These are phyloP conservation scores for Fragaria ananassa DNA, from an alignment of 306 rosid species.

Conservation along the genomic window DNA sequence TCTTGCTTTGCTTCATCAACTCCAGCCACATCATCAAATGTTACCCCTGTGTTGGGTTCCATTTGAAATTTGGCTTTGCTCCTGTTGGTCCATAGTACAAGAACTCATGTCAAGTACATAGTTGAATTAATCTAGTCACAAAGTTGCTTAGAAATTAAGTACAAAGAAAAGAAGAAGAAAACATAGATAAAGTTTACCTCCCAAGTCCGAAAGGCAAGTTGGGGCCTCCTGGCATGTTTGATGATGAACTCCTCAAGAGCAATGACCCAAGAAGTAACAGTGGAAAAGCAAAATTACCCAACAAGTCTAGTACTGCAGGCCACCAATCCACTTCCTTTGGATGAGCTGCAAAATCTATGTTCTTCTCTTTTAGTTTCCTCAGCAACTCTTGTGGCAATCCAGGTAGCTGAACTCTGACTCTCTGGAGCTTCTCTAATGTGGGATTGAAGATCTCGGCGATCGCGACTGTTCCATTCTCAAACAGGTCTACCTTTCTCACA, in stretches of 20 bases:
- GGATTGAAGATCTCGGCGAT: constrained; percentile 63
- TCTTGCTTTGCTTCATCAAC: constrained; percentile 90
- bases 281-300: constrained; percentile 69
- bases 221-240: constrained; percentile 58
- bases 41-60: constrained; percentile 84
- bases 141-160: not conserved
- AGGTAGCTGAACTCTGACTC: constrained; percentile 67
- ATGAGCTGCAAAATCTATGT: constrained; percentile 67
- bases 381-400: constrained; percentile 58
- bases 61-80: constrained; percentile 73
- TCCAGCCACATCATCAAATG: constrained; percentile 79
- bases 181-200: constrained; percentile 37
- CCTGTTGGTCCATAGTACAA: constrained; percentile 26
- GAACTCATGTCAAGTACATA: not conserved
- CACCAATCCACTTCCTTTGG: constrained; percentile 46
- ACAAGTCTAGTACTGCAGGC: constrained; percentile 41
- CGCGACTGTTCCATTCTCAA: constrained; percentile 69
- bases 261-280: constrained; percentile 52
- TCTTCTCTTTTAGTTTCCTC: constrained; percentile 54
- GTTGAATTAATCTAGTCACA: not conserved
- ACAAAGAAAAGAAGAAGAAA: not conserved
- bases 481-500: constrained; percentile 66
- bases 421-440: constrained; percentile 53
- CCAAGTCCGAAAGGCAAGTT: constrained; percentile 78
- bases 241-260: constrained; percentile 40